phyloP scores from a whole-genome alignment of 371 early-diverging fungal genomes.

The Lichtheimia corymbifera region DNA sequence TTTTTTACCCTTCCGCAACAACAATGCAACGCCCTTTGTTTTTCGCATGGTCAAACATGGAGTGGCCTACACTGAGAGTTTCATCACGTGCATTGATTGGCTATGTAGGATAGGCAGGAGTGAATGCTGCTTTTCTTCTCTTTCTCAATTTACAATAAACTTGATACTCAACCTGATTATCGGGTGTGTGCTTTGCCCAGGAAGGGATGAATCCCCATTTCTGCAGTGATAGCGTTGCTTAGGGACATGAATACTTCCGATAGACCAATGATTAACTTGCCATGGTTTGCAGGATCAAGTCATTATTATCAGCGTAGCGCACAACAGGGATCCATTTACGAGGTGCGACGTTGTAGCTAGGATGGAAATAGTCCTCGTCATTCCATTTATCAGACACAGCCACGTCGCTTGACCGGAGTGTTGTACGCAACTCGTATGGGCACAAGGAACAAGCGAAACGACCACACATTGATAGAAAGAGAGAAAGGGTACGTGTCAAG shows the following conservation, averaged over 20 bases:
- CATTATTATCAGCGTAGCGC: constrained; percentile 30
- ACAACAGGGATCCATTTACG: constrained; percentile 58
- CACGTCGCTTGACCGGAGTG: constrained; percentile 35
- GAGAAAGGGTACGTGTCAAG: too few relatives aligned
- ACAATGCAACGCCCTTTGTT: constrained; percentile 66
- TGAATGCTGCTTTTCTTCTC: background rate
- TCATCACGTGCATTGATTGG: constrained; percentile 73
- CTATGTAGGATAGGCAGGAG: constrained; percentile 1
- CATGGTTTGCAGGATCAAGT: constrained; percentile 54
- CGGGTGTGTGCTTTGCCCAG: constrained; percentile 45
- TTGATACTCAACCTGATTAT: constrained; percentile 6
- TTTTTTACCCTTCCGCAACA: constrained; percentile 62
- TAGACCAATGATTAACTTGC: constrained; percentile 18
- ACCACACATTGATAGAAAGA: constrained; percentile 36
- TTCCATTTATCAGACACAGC: constrained; percentile 34
- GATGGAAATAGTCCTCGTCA: constrained; percentile 40
- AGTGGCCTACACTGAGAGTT: constrained; percentile 45
- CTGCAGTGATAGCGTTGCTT: constrained; percentile 20
- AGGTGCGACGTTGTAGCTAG: constrained; percentile 65
- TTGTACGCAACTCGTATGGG: constrained; percentile 32
- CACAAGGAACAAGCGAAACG: constrained; percentile 33
- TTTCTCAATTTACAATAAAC: background rate
- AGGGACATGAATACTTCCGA: background rate
- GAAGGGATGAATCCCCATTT: constrained; percentile 70
- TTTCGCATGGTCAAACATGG: constrained; percentile 61